These are phyloP conservation scores for Suhomyces maxii DNA, from an alignment of 1,139 yeast species.

Conservation along the genomic window DNA sequence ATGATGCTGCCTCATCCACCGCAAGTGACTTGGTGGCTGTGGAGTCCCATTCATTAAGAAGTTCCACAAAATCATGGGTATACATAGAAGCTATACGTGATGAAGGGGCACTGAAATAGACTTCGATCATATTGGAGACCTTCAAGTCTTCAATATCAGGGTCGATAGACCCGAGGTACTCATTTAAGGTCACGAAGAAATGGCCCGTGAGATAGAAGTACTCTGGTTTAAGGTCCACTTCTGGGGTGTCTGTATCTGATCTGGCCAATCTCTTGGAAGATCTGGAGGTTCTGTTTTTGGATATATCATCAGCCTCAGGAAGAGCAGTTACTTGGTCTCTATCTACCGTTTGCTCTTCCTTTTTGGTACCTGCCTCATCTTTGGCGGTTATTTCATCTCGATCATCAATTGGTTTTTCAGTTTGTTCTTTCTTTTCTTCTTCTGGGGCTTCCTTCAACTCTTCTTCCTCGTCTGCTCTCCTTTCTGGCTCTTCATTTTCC, in stretches of 20 bases:
- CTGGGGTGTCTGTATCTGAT: constrained; percentile 23
- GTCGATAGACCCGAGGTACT: constrained; percentile 12
- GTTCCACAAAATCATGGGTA: constrained; percentile 26
- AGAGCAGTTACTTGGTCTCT: neutral
- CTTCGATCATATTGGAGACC: constrained; percentile 21
- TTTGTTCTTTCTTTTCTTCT: neutral
- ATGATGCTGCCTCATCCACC: constrained; percentile 13
- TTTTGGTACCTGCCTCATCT: neutral
- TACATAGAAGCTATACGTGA: constrained; percentile 8
- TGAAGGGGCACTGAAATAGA: constrained; percentile 18
- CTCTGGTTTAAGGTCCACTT: constrained; percentile 21
- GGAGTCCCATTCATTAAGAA: constrained; percentile 28
- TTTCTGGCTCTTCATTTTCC: constrained; percentile 6
- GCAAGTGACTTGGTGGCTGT: constrained; percentile 15
- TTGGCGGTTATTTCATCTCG: neutral
- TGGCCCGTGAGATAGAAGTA: constrained; percentile 27
- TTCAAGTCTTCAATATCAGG: constrained; percentile 1
- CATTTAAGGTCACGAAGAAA: constrained; percentile 24
- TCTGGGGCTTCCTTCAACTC: constrained; percentile 12
- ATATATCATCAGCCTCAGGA: neutral
- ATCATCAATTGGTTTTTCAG: neutral
- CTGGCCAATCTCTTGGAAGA: constrained; percentile 41
- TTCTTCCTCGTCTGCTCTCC: neutral
- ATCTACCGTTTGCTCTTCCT: neutral
- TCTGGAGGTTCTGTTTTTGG: constrained; percentile 24